Percentiles rank a stretch among this genome's conserved stretches.
These are phyloP conservation scores for Globisporangium megalacanthum DNA, from an alignment of 352 stramenopile species.

Conservation along the genomic window DNA sequence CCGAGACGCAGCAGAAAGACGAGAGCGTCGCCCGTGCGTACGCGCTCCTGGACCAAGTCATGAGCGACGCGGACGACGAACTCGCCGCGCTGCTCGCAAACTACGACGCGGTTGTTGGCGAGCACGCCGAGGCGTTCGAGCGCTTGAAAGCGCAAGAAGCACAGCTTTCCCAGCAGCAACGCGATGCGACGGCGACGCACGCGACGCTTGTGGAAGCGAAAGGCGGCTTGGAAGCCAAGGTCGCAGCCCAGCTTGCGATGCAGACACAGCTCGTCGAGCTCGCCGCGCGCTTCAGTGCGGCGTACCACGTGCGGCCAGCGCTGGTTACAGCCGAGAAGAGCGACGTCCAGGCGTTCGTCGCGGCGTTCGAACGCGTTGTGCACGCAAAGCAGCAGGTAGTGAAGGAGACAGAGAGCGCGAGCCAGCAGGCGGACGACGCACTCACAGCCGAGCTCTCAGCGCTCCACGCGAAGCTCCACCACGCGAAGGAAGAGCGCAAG, in stretches of 20 bases:
- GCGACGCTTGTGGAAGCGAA: constrained; percentile 28
- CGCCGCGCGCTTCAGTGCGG: constrained; percentile 34
- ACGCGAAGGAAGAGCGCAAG: constrained; percentile 41
- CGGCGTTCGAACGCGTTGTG: constrained; percentile 41
- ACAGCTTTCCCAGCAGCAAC: constrained; percentile 17
- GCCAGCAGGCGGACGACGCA: constrained; percentile 36
- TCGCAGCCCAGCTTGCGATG: constrained; percentile 33
- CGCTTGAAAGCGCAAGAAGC: constrained; percentile 28
- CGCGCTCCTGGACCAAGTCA: constrained; percentile 52
- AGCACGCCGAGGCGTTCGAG: constrained; percentile 29
- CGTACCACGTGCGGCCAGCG: constrained; percentile 55
- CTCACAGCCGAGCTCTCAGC: constrained; percentile 45
- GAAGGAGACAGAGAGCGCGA: constrained; percentile 29
- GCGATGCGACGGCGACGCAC: constrained; percentile 25
- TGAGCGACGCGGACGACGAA: constrained; percentile 69
- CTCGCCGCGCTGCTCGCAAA: constrained; percentile 44
- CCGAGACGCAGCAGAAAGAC: constrained; percentile 34
- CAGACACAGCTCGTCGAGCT: constrained; percentile 40
- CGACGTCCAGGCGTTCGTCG: constrained; percentile 45
- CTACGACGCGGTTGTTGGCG: constrained; percentile 46
- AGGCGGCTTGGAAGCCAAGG: constrained; percentile 47
- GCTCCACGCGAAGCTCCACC: constrained; percentile 43
- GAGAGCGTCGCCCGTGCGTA: constrained; percentile 30
- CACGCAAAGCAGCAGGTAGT: constrained; percentile 33
- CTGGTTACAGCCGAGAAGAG: constrained; percentile 44